A percentile compares a stretch with the other conserved stretches of the same genome.
These are phyloP conservation scores for Coccomyxa subellipsoidea DNA, from an alignment of 163 green algal species.

Conservation along the genomic window DNA sequence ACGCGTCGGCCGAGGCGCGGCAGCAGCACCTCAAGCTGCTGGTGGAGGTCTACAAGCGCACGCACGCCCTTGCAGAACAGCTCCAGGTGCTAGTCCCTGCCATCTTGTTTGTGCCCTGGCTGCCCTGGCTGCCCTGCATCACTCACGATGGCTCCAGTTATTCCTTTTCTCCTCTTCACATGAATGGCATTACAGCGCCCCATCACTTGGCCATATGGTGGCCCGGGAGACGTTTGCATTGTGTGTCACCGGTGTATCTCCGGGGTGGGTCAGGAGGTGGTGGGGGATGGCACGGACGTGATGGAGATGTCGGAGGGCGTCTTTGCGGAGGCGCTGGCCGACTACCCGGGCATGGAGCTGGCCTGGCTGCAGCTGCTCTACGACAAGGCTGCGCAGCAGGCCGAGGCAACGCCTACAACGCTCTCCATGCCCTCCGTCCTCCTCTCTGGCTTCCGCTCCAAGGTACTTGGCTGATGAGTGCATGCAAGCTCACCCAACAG, in stretches of 20 bases:
- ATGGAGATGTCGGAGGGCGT: conserved; percentile 41
- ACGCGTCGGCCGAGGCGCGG: conserved; percentile 17
- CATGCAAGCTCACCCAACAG: neutral
- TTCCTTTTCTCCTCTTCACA: too few species aligned
- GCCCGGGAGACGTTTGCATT: too few species aligned
- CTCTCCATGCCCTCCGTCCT: neutral
- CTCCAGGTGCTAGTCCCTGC: conserved; percentile 22
- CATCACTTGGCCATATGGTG: too few species aligned
- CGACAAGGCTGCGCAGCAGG: neutral
- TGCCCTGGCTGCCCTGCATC: too few species aligned
- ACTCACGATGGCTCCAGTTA: too few species aligned
- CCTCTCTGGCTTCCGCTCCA: neutral
- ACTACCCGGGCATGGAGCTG: conserved; percentile 58
- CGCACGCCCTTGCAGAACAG: conserved; percentile 40
- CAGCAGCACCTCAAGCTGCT: conserved; percentile 54
- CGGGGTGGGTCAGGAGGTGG: conserved; percentile 23
- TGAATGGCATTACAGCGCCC: too few species aligned
- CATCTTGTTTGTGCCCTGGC: too few species aligned
- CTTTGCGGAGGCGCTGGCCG: conserved; percentile 38
- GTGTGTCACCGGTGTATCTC: neutral
- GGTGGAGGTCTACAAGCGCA: conserved; percentile 61
- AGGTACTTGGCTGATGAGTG: neutral
- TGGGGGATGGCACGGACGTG: conserved; percentile 23
- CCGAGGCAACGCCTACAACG: neutral
- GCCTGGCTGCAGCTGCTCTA: conserved; percentile 44